Base-by-base conservation (phyloP, 495 filamentous ascomycete genomes). In the Trichoderma virens region DNA sequence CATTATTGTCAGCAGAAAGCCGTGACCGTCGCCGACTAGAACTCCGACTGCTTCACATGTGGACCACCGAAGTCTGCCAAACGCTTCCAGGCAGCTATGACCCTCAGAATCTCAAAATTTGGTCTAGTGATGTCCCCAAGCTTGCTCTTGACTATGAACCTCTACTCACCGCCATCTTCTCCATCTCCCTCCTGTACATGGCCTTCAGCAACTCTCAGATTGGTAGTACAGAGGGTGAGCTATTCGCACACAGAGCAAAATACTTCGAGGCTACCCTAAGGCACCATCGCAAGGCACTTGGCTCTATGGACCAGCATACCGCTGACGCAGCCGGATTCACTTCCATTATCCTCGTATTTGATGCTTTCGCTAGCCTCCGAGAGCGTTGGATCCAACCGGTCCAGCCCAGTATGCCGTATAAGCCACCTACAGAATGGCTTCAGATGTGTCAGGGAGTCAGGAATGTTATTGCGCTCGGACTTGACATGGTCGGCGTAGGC, bases 71-170 rank as follows among this genome's bases (percentile, higher is more conserved):
- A 7, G 45, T 51, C 20, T 51, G n/a, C n/a, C 45, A 4, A 20
- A 51, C 45, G n/a, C 45, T 51, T 3, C 45, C 45, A 7, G 45
- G 45, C 45, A 20, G 20, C 45, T 51, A 51, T 20, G 45, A 51
- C n/a, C 45, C 45, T 51, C 11, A 0, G n/a, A 51, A 51, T 25
- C 20, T 20, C 20, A 51, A 9, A 25, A 51, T 51, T 11, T 51
- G 45, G 45, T 20, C 45, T 51, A 2, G 5, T 8, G 45, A 51
- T 20, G 45, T 51, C 8, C 45, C 45, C 18, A 51, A 51, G n/a
- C 16, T 51, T 51, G 45, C 45, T 51, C 45, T 51, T 20, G 45
- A 51, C 18, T 51, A 51, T 51, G 45, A 51, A 51, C 45, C 45
- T 51, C 45, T 51, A 5, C 45, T 51, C 45, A 51, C 45, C n/a